Evolutionary conservation across 1,139 yeast genomes (phyloP), one percentile per base, ranked within the genome.

Genomic region (Candida frijolesensis): DNA sequence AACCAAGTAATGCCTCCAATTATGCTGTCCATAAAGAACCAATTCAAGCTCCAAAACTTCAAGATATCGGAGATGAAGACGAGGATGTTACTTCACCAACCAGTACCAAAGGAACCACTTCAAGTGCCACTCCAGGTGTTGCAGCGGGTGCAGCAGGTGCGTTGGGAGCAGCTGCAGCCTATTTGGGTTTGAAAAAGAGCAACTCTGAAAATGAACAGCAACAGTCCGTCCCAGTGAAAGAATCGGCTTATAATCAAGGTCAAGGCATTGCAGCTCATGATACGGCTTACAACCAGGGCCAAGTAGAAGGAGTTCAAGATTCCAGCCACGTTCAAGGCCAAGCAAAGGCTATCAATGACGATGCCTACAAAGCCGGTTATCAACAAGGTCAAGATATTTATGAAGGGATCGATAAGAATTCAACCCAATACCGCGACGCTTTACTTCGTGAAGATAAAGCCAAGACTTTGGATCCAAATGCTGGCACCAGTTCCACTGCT

Each of bases 21-120:
- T 55, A 56, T 35, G 60, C 63, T 9, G 58, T 60, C n/a, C 51
- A 54, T 49, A 46, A 61, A 42, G 60, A 58, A 42, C 55, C 63
- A 5, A 51, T 57, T 41, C 46, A 42, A 35, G 48, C 55, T 11
- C 56, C 59, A 40, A 45, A 53, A 48, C 42, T 50, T 19, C 42
- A 48, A 9, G 51, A 52, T 42, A 34, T 50, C 34, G 50, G 44
- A 18, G 53, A 52, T 15, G 53, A 45, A 10, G 47, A 45, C 25
- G 46, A 38, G 14, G 34, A 35, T 43, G 45, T 43, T 18, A 42
- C 53, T 18, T 48, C 38, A 2, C 32, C 25, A 33, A 16, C 34
- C 11, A 42, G 19, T 12, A 5, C 40, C 16, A 14, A 32, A 2
- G 29, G 8, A 6, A 6, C 29, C 7, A 25, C 4, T 25, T 4